Percentiles rank a stretch among this genome's conserved stretches.
phyloP scores from a whole-genome alignment of 2,329 filamentous ascomycete genomes.

The Fusarium sulawesiense region DNA sequence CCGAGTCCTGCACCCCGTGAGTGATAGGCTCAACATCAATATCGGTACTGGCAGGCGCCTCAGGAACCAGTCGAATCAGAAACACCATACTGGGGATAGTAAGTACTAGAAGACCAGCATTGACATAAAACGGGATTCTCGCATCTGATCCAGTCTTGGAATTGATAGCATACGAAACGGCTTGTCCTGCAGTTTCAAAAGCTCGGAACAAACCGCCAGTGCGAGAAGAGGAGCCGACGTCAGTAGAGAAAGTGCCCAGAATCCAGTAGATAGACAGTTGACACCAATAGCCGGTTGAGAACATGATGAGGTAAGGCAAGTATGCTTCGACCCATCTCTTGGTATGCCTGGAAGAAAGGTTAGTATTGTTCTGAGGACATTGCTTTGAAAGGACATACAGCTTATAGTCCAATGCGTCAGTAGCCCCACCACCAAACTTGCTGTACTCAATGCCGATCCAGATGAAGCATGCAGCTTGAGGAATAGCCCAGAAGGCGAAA shows the following conservation, averaged over 20 bases:
- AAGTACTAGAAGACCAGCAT: neutral
- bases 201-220: neutral
- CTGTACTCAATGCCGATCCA: neutral
- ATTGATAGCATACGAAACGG: neutral
- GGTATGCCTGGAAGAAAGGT: accelerated
- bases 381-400: neutral
- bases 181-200: conserved; percentile 2
- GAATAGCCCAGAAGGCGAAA: neutral
- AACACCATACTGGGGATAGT: neutral
- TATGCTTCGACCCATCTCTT: neutral
- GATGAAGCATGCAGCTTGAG: neutral
- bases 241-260: neutral
- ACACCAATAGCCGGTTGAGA: neutral
- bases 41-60: neutral
- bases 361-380: neutral
- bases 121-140: neutral
- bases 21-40: neutral
- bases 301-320: neutral
- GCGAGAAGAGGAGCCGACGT: neutral
- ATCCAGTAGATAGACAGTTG: conserved; percentile 2
- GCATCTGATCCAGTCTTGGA: neutral
- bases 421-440: neutral
- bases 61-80: neutral
- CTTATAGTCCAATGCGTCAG: neutral
- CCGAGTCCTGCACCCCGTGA: neutral